Conservation (phyloP, 768 basidiomycete species). For the Phaeotremella fagi region DNA sequence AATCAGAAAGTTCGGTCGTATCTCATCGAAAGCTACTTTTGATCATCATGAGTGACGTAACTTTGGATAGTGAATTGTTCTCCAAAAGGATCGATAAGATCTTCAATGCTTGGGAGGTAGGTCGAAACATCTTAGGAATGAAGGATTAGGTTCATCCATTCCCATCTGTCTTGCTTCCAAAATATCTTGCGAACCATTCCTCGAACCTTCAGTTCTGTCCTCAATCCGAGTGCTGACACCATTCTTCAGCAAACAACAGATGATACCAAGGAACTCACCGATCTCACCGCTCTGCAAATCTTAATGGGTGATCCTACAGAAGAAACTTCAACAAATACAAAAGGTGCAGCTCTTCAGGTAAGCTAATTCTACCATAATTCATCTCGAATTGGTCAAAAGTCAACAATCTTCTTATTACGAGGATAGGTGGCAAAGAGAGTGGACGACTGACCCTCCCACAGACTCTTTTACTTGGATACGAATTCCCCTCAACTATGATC, state of each 20-base stretch:
- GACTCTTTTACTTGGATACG: slow-evolving; percentile 97
- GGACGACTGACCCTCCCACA: slow-evolving; percentile 42
- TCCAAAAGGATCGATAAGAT: slow-evolving; percentile 41
- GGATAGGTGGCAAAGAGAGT: background rate
- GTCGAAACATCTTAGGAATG: too few species aligned
- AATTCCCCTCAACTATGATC: slow-evolving; percentile 90
- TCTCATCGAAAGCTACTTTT: too few species aligned
- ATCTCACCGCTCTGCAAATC: slow-evolving; percentile 45
- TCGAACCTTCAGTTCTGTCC: too few species aligned
- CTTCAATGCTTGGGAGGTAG: slow-evolving; percentile 43
- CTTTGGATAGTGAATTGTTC: slow-evolving; percentile 41
- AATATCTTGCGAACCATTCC: too few species aligned
- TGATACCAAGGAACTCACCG: slow-evolving; percentile 27
- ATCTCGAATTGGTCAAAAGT: too few species aligned
- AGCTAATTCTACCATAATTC: slow-evolving; percentile 1
- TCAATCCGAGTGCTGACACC: slow-evolving; percentile 8
- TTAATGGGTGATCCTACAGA: slow-evolving; percentile 55
- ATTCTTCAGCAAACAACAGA: slow-evolving; percentile 24
- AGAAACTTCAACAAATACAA: slow-evolving; percentile 85
- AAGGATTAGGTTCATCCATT: too few species aligned
- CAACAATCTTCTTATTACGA: too few species aligned
- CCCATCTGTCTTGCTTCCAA: too few species aligned
- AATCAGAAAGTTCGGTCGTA: too few species aligned
- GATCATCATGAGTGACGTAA: slow-evolving; percentile 42
- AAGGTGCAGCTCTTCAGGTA: slow-evolving; percentile 80